Base-by-base conservation (phyloP, 805 yeast genomes). In the Starmerella roubikii region DNA sequence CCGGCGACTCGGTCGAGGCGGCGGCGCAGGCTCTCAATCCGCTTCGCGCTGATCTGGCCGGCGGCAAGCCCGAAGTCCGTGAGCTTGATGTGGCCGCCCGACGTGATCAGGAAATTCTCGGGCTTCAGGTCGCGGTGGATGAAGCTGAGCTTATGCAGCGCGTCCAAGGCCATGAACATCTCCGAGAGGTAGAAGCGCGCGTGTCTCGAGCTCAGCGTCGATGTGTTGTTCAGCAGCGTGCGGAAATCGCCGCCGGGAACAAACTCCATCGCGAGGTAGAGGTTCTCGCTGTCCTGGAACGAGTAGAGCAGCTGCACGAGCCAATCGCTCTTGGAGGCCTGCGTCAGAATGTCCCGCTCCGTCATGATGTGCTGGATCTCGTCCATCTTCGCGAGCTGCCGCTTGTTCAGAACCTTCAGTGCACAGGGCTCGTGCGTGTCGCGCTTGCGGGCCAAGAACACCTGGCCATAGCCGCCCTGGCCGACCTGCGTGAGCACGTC, bases 231-330 rank as follows among this genome's bases (percentile, higher is more conserved):
- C 48, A 91, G 71, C 44, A 91, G 64, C 0, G 98, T 91, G 56
- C 99, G 76, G 65, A 83, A 91, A 57, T 91, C 99, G 38, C 99
- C 99, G 42, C 99, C 99, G 8, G 99, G 96, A n/a, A 91, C 98
- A 59, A 82, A 91, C 58, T 91, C 98, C 99, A 91, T 91, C 2
- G 98, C 98, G 54, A 91, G 67, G 52, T 83, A 91, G 23, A 91
- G 81, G 54, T 80, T 81, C 45, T 81, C 86, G 0, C 77, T 60
- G 60, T 91, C 97, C 59, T 91, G 99, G 64, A 91, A 91, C 2
- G 97, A 95, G 57, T 91, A 91, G 42, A 84, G 68, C 36, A 91
- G 67, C 60, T 85, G 85, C 30, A 91, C 98, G 28, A 91, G 67
- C 99, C 99, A 91, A 44, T 85, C 94, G 35, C 88, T 76, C 57